Conservation (phyloP, 2,329 filamentous ascomycete genomes). For the Aspergillus quadrilineatus region DNA sequence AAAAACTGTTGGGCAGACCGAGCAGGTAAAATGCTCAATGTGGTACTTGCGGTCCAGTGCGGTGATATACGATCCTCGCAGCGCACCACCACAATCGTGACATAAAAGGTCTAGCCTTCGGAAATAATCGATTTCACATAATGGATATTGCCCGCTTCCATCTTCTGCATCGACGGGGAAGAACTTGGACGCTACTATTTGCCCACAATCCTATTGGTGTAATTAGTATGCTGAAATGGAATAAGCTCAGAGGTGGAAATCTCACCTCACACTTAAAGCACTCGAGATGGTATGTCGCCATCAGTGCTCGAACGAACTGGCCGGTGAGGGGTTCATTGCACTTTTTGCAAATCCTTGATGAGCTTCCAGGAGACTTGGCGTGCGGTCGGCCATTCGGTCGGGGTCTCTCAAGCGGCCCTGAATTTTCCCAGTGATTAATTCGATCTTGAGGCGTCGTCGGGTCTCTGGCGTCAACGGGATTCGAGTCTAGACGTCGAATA, state of each 20-base stretch:
- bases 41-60: slow-evolving; percentile 97
- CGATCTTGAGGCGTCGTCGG: slow-evolving; percentile 30
- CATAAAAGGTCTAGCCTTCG: slow-evolving; percentile 86
- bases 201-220: slow-evolving; percentile 75
- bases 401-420: slow-evolving; percentile 36
- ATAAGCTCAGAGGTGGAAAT: slow-evolving; percentile 20
- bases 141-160: slow-evolving; percentile 78
- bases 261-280: slow-evolving; percentile 96
- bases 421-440: slow-evolving; percentile 32
- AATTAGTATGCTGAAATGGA: slow-evolving; percentile 21
- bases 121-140: slow-evolving; percentile 98
- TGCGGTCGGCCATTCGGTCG: slow-evolving; percentile 37
- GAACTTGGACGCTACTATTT: slow-evolving; percentile 98
- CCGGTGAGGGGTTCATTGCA: slow-evolving; percentile 85
- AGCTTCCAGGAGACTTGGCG: slow-evolving; percentile 38
- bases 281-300: slow-evolving; percentile 92
- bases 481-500: slow-evolving; percentile 33
- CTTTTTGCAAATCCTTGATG: slow-evolving; percentile 69
- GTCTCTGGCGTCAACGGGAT: slow-evolving; percentile 22
- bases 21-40: slow-evolving; percentile 98
- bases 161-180: slow-evolving; percentile 93
- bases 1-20: slow-evolving; percentile 94
- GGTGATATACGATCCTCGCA: slow-evolving; percentile 96
- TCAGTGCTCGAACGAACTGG: slow-evolving; percentile 91
- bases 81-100: slow-evolving; percentile 84